Base-by-base conservation (phyloP, 2,329 filamentous ascomycete species). In the Aspergillus tamarii region DNA sequence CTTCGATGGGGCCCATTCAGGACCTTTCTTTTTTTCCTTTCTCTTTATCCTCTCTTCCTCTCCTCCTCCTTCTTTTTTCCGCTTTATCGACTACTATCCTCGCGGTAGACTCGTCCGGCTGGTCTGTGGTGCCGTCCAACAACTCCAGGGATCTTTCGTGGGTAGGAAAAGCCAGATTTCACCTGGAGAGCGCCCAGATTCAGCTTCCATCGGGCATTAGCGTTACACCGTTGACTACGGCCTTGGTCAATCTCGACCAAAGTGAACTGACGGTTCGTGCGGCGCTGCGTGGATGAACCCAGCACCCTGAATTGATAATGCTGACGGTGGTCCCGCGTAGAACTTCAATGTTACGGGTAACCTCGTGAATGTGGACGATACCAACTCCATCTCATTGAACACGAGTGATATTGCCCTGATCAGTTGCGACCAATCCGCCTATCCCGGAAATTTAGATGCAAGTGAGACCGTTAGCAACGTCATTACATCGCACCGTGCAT, bases 341-440 rank as follows among this genome's bases (percentile, higher is more conserved):
- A 50, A 55, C 7, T 75, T 76, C 52, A 64, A 70, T 39, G 23
- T 73, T 39, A 66, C 68, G 4, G 77, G 77, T 19, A 67, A 59
- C 55, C 57, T 76, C 43, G 70, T 73, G 55, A 64, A 67, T 57
- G 75, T 75, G 26, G 66, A 68, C n/a, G 69, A 71, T 23, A 64
- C 69, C 36, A 74, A 77, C 66, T 73, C 74, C 4, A 65, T 71
- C n/a, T 54, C 53, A 2, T 54, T 78, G 32, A 67, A 68, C 21
- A 64, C 36, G 16, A 64, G 64, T 14, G 67, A 74, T 23, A 80
- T 82, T 61, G 78, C 78, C 57, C 77, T 78, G 54, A 69, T 82
- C 59, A 77, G 76, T 48, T 82, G 80, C 67, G 80, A 82, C 65
- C 64, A 70, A 1, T 70, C 73, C 41, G 74, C 73, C 28, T 82